Conservation (phyloP, 140 eudicot genomes). For the Stevia rebaudiana region DNA sequence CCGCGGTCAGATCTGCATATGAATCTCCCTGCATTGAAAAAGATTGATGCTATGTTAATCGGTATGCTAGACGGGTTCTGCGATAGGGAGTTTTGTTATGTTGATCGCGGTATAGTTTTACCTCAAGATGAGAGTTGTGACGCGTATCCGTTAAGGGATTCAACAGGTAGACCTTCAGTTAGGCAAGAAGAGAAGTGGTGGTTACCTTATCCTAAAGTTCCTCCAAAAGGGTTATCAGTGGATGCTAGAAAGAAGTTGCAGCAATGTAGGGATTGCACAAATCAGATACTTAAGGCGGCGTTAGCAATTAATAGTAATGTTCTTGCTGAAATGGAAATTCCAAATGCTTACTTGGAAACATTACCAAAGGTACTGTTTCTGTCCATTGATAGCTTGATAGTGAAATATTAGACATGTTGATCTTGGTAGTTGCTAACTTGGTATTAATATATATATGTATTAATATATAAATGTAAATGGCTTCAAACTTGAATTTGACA, state of each 20-base stretch:
- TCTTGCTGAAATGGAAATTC: constrained; percentile 85
- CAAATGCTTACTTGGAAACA: constrained; percentile 59
- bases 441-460: background rate
- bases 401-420: background rate
- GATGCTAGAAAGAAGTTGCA: constrained; percentile 74
- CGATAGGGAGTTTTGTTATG: constrained; percentile 70
- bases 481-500: no score
- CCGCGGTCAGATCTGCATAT: constrained; percentile 72
- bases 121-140: constrained; percentile 45
- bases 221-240: constrained; percentile 63
- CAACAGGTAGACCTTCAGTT: constrained; percentile 58
- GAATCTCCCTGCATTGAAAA: constrained; percentile 86
- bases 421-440: background rate
- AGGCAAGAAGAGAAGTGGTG: constrained; percentile 98
- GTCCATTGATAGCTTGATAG: background rate
- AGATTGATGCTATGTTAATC: constrained; percentile 76
- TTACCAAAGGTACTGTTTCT: constrained; percentile 59
- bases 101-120: constrained; percentile 57
- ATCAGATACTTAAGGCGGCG: constrained; percentile 84
- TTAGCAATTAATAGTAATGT: constrained; percentile 74
- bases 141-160: constrained; percentile 27
- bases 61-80: constrained; percentile 67
- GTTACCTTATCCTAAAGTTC: constrained; percentile 93
- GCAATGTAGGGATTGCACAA: constrained; percentile 73
- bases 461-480: no score